Base-by-base conservation (phyloP, 2,329 filamentous ascomycete species). In the Chlorencoelia australis region DNA sequence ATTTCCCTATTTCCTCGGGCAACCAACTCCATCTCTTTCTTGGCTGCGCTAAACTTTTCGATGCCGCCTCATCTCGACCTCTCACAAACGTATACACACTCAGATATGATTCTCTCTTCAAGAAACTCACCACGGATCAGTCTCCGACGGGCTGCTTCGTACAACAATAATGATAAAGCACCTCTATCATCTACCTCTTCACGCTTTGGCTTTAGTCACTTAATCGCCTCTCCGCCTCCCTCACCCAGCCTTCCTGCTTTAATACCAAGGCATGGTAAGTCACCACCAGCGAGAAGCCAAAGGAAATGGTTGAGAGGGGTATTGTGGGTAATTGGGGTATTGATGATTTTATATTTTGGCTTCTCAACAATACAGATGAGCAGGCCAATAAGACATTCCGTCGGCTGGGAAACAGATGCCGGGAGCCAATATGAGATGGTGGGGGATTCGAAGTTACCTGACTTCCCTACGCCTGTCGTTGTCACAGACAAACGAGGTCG, bases 171-270 rank as follows among this genome's bases (percentile, higher is more conserved):
- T 43, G 72, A 77, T 47, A 68, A 58, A 52, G 64, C 57, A 1
- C 69, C 71, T 5, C 51, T 72, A 7, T 79, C 73, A 16, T 73
- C 73, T 33, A 79, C 68, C 17, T 79, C 69, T 21, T 75, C 75
- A 13, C 64, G 73, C 30, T 79, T 79, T 58, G 74, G 63, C 57
- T 77, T 81, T 59, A 78, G 78, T 50, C 74, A 82, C 44, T 68
- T 83, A 25, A 63, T 79, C 48, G 78, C 75, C 57, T 77, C 73
- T 17, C 82, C 80, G 17, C 79, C 80, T 4, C 71, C 72, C 21
- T 89, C 79, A 2, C 82, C 80, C 2, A 73, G 74, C 44, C 69
- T 87, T 33, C 83, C 80, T 9, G 76, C 74, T 10, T 67, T 82
- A 35, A 64, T 81, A 22, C 76, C 76, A 10, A 69, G 77, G 43